Conservation (phyloP, 352 stramenopile species). For the Globisporangium spinosum region DNA sequence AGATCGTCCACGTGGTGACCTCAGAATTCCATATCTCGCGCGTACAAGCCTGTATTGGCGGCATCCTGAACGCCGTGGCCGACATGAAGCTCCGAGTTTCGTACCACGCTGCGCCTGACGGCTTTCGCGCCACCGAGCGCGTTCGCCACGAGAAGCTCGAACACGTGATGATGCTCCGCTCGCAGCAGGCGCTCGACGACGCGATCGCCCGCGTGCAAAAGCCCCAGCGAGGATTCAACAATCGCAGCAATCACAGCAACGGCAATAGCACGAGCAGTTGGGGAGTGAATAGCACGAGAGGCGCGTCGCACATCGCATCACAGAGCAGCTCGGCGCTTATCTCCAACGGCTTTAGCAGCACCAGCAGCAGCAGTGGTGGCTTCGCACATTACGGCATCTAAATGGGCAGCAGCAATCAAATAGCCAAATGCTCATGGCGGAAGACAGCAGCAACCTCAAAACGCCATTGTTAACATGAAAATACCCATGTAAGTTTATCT, state of each 20-base stretch:
- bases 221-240: conserved; percentile 3
- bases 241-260: not conserved
- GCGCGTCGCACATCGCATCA: not conserved
- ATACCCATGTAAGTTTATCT: conserved; percentile 6
- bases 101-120: conserved; percentile 31
- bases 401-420: not conserved
- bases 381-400: not conserved
- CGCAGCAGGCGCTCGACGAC: conserved; percentile 16
- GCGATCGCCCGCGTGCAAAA: conserved; percentile 25
- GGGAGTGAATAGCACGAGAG: conserved; percentile 1
- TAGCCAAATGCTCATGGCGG: not conserved
- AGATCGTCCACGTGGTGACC: conserved; percentile 34
- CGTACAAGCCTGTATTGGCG: conserved; percentile 28
- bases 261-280: not conserved
- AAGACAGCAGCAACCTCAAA: not conserved
- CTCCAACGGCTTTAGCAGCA: not conserved
- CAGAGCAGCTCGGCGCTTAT: not conserved
- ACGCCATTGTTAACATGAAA: not conserved
- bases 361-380: not conserved
- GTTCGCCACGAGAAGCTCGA: conserved; percentile 12
- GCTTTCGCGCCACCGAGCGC: conserved; percentile 18
- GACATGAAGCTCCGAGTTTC: conserved; percentile 25
- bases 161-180: not conserved
- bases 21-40: conserved; percentile 34
- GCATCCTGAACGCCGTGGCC: conserved; percentile 20